These are phyloP conservation scores for Diaporthe sp. DNA, from an alignment of 2,329 filamentous ascomycete genomes.

Conservation along the genomic window DNA sequence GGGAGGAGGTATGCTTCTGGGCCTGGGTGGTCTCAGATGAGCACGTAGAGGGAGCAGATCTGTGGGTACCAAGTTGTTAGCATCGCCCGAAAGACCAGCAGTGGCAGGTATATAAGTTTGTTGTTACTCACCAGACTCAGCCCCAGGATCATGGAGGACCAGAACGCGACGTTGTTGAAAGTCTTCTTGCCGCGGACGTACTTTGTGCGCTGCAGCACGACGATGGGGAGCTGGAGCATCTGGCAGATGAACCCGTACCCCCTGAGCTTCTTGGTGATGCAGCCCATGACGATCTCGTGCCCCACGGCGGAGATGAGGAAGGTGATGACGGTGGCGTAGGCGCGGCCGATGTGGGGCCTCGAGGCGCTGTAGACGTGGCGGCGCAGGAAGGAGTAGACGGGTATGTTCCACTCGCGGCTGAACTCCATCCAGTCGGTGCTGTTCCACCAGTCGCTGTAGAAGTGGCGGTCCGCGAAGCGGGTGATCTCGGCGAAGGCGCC, in stretches of 20 bases:
- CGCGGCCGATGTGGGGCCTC: slow-evolving; percentile 78
- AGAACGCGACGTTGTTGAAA: slow-evolving; percentile 90
- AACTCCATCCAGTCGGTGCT: slow-evolving; percentile 95
- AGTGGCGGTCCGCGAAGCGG: slow-evolving; percentile 91
- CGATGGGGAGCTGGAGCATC: slow-evolving; percentile 96
- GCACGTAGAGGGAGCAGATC: slow-evolving; percentile 66
- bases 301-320: slow-evolving; percentile 90
- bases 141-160: slow-evolving; percentile 91
- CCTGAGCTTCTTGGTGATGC: slow-evolving; percentile 95
- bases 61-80: slow-evolving; percentile 41
- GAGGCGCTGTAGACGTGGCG: slow-evolving; percentile 93
- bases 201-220: slow-evolving; percentile 86
- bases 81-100: neutral
- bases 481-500: slow-evolving; percentile 96
- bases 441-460: slow-evolving; percentile 86
- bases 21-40: slow-evolving; percentile 46
- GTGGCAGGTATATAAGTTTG: neutral
- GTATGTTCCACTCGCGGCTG: slow-evolving; percentile 96
- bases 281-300: slow-evolving; percentile 96
- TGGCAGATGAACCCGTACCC: slow-evolving; percentile 95
- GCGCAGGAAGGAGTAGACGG: slow-evolving; percentile 94
- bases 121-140: slow-evolving; percentile 74
- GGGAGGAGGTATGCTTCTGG: neutral
- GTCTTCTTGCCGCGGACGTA: slow-evolving; percentile 80
- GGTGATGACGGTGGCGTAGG: slow-evolving; percentile 85